Evolutionary conservation across 805 yeast species (phyloP).

Genomic region (Candida vaughaniae): DNA sequence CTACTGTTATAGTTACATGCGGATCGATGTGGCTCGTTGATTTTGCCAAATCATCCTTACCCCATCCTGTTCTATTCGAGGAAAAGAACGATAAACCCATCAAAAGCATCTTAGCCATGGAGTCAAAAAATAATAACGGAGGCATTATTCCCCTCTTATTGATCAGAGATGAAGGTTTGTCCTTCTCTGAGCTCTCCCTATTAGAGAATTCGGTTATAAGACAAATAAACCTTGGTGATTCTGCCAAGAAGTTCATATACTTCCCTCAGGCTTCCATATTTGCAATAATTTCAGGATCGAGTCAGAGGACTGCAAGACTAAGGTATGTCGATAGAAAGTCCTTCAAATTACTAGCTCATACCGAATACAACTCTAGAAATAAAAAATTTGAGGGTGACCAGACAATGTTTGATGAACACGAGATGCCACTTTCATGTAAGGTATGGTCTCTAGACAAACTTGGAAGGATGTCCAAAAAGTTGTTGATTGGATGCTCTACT

Average conservation of each 20-base stretch:
- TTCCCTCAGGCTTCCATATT: conserved; percentile 28
- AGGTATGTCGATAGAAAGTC: conserved; percentile 34
- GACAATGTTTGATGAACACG: conserved; percentile 17
- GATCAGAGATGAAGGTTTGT: conserved; percentile 38
- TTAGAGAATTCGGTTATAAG: conserved; percentile 23
- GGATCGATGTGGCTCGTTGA: conserved; percentile 35
- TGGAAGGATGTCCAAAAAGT: conserved; percentile 32
- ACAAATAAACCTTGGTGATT: conserved; percentile 31
- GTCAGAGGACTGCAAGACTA: conserved; percentile 23
- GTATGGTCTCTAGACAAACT: conserved; percentile 35
- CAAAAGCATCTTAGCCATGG: conserved; percentile 5
- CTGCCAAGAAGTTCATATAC: conserved; percentile 31
- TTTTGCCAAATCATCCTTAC: conserved; percentile 23
- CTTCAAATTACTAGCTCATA: conserved; percentile 21
- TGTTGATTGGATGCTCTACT: conserved; percentile 19
- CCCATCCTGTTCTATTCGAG: conserved; percentile 32
- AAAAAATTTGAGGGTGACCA: conserved; percentile 16
- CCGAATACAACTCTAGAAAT: conserved; percentile 19
- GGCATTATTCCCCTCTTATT: conserved; percentile 4
- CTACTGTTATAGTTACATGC: conserved; percentile 22
- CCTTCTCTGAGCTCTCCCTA: conserved; percentile 24
- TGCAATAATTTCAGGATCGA: conserved; percentile 30
- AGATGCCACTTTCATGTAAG: conserved; percentile 29
- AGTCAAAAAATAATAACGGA: background rate
- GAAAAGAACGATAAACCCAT: conserved; percentile 33